Base-by-base conservation (phyloP, 495 filamentous ascomycete genomes). In the Margaritispora aquatica region DNA sequence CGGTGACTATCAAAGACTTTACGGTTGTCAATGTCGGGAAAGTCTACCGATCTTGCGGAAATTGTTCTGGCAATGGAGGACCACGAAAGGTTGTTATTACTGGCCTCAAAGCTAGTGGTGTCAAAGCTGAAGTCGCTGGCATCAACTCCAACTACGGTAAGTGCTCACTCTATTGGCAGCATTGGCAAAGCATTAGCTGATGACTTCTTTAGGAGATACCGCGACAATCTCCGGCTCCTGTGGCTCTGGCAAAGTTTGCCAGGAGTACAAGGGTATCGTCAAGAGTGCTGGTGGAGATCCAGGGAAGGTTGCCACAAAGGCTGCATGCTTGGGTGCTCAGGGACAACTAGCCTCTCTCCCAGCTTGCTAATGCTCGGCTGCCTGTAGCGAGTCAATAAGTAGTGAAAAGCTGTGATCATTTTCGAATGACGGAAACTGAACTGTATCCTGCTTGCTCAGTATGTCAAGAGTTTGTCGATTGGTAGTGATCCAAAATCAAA, bases 191-290 rank as follows among this genome's bases (percentile, higher is more conserved):
- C 17, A 9, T 44, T 44, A 44, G 38, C 38, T 44, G 15, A 44
- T 44, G 38, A 17, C 65, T n/a, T 57, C 44, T 60, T 15, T 50
- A 47, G 47, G 47, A 9, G 47, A 50, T 26, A 50, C 47, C 26
- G 20, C 20, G 11, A 50, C 47, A 19, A 50, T 50, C 21, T 50
- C 47, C n/a, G 47, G 47, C 47, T 50, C 47, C 13, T 50, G 47
- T 17, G 47, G 47, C 13, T 13, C 5, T 24, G 47, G 47, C 11
- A 50, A 26, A 10, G 47, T 50, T 4, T 50, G 47, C 47, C 47
- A 50, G 24, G 47, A 50, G 47, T 50, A 50, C 47, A 50, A 50
- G 47, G 47, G 47, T 50, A 50, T 50, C n/a, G 19, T 24, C 19
- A 50, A 50, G 47, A 50, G 24, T 23, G 47, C 24, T 24, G 20